Evolutionary conservation across 2,329 filamentous ascomycete species (phyloP).

Genomic region (Harringtonia aguacate): DNA sequence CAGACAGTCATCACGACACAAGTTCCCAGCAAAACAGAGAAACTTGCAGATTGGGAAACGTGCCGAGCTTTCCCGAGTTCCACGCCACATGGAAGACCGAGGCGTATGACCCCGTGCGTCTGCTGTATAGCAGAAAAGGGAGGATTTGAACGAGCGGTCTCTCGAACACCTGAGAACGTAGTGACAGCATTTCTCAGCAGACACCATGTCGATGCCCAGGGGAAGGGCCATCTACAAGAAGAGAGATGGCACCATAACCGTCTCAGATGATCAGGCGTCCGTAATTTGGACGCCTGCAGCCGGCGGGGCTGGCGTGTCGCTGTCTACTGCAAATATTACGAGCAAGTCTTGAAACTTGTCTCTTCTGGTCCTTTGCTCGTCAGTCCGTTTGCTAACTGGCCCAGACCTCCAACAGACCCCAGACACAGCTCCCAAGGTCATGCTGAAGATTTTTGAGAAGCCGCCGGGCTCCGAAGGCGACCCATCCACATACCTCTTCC

Average conservation of each 20-base stretch:
- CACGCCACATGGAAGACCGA: too few relatives aligned
- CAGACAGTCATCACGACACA: too few relatives aligned
- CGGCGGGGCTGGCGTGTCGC: constrained; percentile 53
- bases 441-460: constrained; percentile 84
- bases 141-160: too few relatives aligned
- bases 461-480: constrained; percentile 40
- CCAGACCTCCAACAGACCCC: constrained; percentile 91
- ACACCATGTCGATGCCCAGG: constrained; percentile 44
- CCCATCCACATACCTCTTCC: constrained; percentile 69
- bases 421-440: constrained; percentile 77
- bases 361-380: background rate
- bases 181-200: too few relatives aligned
- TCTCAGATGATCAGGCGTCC: constrained; percentile 61
- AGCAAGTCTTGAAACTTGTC: constrained; percentile 39
- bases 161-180: too few relatives aligned
- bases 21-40: too few relatives aligned
- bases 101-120: background rate
- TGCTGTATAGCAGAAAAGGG: background rate
- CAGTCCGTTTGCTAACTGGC: background rate
- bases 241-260: constrained; percentile 75
- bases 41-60: too few relatives aligned
- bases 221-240: constrained; percentile 83
- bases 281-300: constrained; percentile 68
- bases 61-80: too few relatives aligned
- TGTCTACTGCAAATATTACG: constrained; percentile 67